Percentiles rank a stretch among this genome's conserved stretches.
phyloP scores from a whole-genome alignment of 345 rosid genomes.

The Eucalyptus sp. region DNA sequence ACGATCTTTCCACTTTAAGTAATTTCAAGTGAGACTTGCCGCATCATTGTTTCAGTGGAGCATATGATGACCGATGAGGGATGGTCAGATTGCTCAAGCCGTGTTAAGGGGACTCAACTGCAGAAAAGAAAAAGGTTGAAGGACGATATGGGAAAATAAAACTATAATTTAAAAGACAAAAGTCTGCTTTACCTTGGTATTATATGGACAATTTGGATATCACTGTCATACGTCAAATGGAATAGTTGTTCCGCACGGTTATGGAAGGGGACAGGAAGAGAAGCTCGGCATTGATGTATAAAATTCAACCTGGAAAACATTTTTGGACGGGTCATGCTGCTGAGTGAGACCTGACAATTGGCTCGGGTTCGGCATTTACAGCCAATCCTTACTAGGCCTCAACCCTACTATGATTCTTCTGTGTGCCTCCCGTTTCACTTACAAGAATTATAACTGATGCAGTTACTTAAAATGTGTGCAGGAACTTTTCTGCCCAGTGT shows the following conservation, averaged over 20 bases:
- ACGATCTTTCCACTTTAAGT: neutral
- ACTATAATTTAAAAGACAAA: neutral
- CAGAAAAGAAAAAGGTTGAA: neutral
- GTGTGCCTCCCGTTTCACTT: neutral
- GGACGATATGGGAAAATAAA: neutral
- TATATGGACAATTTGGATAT: neutral
- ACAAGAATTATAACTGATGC: neutral
- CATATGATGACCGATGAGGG: neutral
- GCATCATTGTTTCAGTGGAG: neutral
- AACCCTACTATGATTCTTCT: neutral
- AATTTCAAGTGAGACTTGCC: neutral
- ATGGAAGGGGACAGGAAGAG: neutral
- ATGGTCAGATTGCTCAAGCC: neutral
- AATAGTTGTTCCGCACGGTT: neutral
- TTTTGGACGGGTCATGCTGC: neutral
- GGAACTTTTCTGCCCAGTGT: conserved; percentile 65
- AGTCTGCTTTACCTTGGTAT: neutral
- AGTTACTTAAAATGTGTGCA: conserved; percentile 4
- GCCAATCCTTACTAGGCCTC: neutral
- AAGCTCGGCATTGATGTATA: neutral
- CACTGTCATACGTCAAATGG: neutral
- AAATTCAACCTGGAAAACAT: neutral
- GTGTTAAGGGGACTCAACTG: neutral
- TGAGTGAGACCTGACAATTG: neutral
- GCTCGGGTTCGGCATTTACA: neutral